Evolutionary conservation across 1,284 basidiomycete species (phyloP).

Genomic region (Heterobasidion irregulare): DNA sequence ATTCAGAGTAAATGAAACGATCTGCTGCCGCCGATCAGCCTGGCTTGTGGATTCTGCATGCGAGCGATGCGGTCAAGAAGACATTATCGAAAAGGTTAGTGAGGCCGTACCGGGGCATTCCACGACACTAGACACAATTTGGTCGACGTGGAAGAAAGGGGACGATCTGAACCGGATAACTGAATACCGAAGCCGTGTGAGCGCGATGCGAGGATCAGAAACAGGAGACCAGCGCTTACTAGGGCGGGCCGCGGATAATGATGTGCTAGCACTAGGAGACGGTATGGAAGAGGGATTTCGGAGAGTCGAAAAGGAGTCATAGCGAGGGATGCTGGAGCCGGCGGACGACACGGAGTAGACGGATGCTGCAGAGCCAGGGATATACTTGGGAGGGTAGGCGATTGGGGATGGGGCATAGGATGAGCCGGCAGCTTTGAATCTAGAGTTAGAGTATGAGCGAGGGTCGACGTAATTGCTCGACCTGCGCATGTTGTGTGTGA

Average conservation of each 20-base stretch:
- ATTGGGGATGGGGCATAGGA: too few relatives aligned
- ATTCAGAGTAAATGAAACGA: constrained; percentile 52
- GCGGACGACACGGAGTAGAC: not conserved
- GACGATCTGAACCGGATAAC: constrained; percentile 73
- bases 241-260: constrained; percentile 14
- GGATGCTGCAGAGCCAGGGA: too few relatives aligned
- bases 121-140: constrained; percentile 49
- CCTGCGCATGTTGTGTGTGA: not conserved
- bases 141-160: constrained; percentile 68
- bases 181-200: constrained; percentile 17
- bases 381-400: too few relatives aligned
- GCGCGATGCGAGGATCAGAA: not conserved
- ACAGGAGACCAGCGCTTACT: not conserved
- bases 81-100: constrained; percentile 3
- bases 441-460: too few relatives aligned
- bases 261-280: constrained; percentile 15
- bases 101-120: constrained; percentile 65
- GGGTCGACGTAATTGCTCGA: not conserved
- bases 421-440: too few relatives aligned
- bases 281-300: constrained; percentile 31
- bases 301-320: constrained; percentile 57
- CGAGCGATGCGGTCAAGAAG: not conserved
- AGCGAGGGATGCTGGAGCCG: constrained; percentile 27
- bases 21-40: constrained; percentile 63
- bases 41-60: constrained; percentile 62